Evolutionary conservation across 768 basidiomycete species (phyloP), one percentile per base, ranked within the genome.

Genomic region (Suillus hirtellus): DNA sequence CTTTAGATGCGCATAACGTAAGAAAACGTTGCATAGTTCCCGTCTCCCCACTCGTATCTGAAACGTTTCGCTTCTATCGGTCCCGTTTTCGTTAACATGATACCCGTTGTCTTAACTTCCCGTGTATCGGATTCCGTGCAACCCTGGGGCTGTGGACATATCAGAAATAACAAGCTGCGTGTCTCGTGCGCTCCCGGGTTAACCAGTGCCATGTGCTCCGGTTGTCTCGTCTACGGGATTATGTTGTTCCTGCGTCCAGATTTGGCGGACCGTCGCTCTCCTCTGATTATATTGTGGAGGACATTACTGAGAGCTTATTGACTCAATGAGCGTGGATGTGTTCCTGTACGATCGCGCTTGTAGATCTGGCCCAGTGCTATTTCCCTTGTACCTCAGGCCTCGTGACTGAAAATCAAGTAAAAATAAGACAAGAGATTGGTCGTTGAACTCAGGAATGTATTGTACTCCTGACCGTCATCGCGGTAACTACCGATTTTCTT

Each of bases 401-500:
- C 55, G 59, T 59, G 60, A 61, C 37, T 42, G 24, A 42, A 27
- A 55, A 31, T 53, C 53, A 61, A 61, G 60, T 61, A 59, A 60
- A 53, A 61, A 60, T 58, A 58, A 61, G 17, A 31, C n/a, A 54
- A 40, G 4, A n/a, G 17, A 60, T 59, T 61, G 62, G 58, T 61
- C 21, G 62, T 63, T 2, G 27, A 63, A n/a, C 24, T 56, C 50
- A 61, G 53, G 55, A 27, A 40, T 46, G n/a, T 15, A 10, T 44
- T 62, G 21, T 14, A 43, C 54, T 62, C 59, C 53, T 63, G 59
- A 31, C 55, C 42, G 31, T 60, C 58, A 38, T 53, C 58, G 60
- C 62, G 62, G 62, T 63, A 63, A 63, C 60, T 63, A 60, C 62
- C 62, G 62, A 63, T 43, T 38, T 21, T 40, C 14, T 34, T 38